Conservation (phyloP, 208 protist species). For the Acanthamoeba culbertsoni region DNA sequence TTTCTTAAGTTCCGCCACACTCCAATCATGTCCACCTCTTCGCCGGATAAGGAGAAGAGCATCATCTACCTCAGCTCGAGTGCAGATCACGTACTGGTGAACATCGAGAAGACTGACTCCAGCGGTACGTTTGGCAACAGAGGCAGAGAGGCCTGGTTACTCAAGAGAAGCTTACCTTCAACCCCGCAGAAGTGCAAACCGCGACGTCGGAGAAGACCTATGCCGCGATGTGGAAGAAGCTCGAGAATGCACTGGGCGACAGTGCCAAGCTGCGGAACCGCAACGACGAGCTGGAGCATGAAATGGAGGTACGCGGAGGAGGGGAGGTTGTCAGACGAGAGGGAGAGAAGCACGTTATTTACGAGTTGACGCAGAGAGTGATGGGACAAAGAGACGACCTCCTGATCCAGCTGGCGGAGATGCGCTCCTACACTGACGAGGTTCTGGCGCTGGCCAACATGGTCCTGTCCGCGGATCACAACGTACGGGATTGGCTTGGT, state of each 20-base stretch:
- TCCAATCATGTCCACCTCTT: background rate
- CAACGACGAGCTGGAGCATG: slow-evolving; percentile 18
- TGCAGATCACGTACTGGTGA: background rate
- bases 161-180: background rate
- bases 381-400: slow-evolving; percentile 27
- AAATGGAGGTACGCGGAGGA: background rate
- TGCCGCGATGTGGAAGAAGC: slow-evolving; percentile 44
- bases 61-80: slow-evolving; percentile 41
- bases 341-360: too few species aligned
- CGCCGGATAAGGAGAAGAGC: background rate
- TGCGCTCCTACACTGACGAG: slow-evolving; percentile 41
- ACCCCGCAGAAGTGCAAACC: background rate
- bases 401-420: slow-evolving; percentile 43
- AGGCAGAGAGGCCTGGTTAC: background rate
- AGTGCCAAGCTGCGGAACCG: slow-evolving; percentile 4
- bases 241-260: background rate
- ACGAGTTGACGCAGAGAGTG: background rate
- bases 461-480: slow-evolving; percentile 1
- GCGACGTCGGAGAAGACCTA: background rate
- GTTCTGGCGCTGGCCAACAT: slow-evolving; percentile 34
- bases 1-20: slow-evolving; percentile 46
- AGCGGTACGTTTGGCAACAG: background rate
- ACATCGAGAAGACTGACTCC: background rate
- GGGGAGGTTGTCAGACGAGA: too few species aligned
- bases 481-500: too few species aligned